A percentile compares a stretch with the other conserved stretches of the same genome.
These are phyloP conservation scores for Coelastrella sp. DNA, from an alignment of 139 green algal species.

Conservation along the genomic window DNA sequence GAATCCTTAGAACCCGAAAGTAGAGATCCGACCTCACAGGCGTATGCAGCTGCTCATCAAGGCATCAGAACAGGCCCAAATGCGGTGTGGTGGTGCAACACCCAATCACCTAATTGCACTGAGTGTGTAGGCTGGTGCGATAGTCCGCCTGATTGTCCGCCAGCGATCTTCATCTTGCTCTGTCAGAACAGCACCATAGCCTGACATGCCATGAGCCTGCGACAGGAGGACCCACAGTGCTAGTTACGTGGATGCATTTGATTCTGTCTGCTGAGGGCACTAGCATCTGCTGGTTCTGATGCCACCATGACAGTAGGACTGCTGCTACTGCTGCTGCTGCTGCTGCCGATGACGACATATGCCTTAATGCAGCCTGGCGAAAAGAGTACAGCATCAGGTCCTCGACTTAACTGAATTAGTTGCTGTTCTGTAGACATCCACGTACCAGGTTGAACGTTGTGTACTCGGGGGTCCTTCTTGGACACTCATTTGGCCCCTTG, in stretches of 20 bases:
- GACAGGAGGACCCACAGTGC: background rate
- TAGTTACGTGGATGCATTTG: background rate
- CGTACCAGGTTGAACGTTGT: slow-evolving; percentile 32
- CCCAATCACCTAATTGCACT: background rate
- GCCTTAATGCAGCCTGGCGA: too few relatives aligned
- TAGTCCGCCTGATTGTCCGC: slow-evolving; percentile 13
- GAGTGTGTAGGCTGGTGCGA: slow-evolving; percentile 27
- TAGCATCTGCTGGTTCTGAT: too few relatives aligned
- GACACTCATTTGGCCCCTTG: slow-evolving; percentile 22
- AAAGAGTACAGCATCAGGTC: too few relatives aligned
- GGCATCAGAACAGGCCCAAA: background rate
- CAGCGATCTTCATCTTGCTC: slow-evolving; percentile 43
- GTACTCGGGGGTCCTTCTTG: slow-evolving; percentile 34
- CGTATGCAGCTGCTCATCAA: background rate
- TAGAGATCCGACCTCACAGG: too few relatives aligned
- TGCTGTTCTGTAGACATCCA: background rate
- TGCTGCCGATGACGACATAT: background rate
- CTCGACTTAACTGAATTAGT: too few relatives aligned
- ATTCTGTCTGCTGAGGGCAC: too few relatives aligned
- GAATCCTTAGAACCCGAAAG: too few relatives aligned
- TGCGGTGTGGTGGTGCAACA: background rate
- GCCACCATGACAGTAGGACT: too few relatives aligned
- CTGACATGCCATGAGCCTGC: slow-evolving; percentile 36
- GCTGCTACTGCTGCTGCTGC: background rate
- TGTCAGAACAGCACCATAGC: slow-evolving; percentile 28